These are phyloP conservation scores for Tolypocladium cylindrosporum DNA, from an alignment of 2,329 filamentous ascomycete genomes.

Conservation along the genomic window DNA sequence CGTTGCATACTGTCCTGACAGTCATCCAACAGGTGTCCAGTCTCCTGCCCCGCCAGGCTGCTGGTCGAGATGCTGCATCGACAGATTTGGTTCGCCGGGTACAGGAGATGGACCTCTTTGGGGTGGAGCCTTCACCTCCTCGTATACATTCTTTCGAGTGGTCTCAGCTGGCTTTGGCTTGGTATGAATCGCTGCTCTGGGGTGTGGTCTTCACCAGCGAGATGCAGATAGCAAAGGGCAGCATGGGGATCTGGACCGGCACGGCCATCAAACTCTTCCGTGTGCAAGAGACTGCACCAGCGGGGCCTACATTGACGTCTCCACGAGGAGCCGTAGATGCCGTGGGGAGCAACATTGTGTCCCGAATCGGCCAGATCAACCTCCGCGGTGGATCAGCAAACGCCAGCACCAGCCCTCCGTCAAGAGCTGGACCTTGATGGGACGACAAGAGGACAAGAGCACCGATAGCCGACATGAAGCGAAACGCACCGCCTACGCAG, in stretches of 20 bases:
- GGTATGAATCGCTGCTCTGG: conserved; percentile 95
- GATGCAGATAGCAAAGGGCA: conserved; percentile 77
- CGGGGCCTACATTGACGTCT: conserved; percentile 71
- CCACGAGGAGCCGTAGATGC: conserved; percentile 88
- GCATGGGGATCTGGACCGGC: conserved; percentile 88
- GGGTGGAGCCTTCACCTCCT: conserved; percentile 64
- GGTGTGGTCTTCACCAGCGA: conserved; percentile 85
- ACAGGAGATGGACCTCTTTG: conserved; percentile 51
- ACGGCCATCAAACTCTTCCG: conserved; percentile 82
- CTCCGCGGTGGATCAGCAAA: conserved; percentile 39
- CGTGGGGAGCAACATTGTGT: conserved; percentile 82
- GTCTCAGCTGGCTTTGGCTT: conserved; percentile 80
- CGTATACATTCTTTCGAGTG: conserved; percentile 88
- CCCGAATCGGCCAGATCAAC: conserved; percentile 74
- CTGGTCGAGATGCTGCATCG: conserved; percentile 30
- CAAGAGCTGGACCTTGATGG: conserved; percentile 4
- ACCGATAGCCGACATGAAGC: neutral
- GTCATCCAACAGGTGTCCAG: conserved; percentile 58
- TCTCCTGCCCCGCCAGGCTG: conserved; percentile 42
- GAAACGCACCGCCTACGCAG: neutral
- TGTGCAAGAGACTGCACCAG: conserved; percentile 73
- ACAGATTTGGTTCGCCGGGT: conserved; percentile 44
- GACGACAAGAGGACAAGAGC: neutral
- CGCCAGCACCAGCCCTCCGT: conserved; percentile 6
- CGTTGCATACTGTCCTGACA: conserved; percentile 75